Evolutionary conservation across 2,329 filamentous ascomycete species (phyloP), one percentile per base, ranked within the genome.

Genomic region (Trichoderma harzianum): DNA sequence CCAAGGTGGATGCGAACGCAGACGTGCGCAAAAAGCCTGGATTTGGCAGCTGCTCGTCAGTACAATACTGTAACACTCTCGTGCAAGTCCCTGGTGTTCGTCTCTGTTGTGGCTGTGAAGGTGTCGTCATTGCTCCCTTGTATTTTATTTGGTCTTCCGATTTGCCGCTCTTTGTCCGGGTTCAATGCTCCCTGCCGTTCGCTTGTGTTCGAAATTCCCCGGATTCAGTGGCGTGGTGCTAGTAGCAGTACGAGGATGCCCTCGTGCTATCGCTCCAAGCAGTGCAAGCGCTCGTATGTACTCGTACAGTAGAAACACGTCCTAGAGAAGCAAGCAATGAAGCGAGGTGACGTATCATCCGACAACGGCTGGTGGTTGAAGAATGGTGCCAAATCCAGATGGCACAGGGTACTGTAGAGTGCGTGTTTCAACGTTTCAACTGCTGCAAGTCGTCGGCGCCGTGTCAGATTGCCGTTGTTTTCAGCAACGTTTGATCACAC

Each of bases 401-500:
- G 36, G 14, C 66, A 34, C 24, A 51, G n/a, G 34, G 34, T 16
- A 36, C 12, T 34, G 32, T 21, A 69, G 10, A 53, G 55, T 36
- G 66, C 36, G 3, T 34, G 55, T 61, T 47, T 60, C 55, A 61
- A n/a, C 39, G 57, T 47, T 60, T 51, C 21, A 47, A 58, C 28
- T 36, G 57, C 66, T 62, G 66, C 66, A 69, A n/a, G 53, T 53
- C 36, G 30, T 69, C 66, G 55, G 66, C 57, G 24, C 32, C 39
- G 24, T 24, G 39, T 60, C 26, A 28, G 26, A 26, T 36, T 36
- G n/a, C 39, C 43, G 66, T 60, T 60, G 26, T 30, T 51, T 30
- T 67, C 21, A 51, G 66, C 66, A 69, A 51, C 57, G 66, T 51
- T 61, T 30, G 39, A 53, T 51, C 57, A 61, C 55, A 21, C 34